These are phyloP conservation scores for Cytospora mali DNA, from an alignment of 2,329 filamentous ascomycete genomes.

Conservation along the genomic window DNA sequence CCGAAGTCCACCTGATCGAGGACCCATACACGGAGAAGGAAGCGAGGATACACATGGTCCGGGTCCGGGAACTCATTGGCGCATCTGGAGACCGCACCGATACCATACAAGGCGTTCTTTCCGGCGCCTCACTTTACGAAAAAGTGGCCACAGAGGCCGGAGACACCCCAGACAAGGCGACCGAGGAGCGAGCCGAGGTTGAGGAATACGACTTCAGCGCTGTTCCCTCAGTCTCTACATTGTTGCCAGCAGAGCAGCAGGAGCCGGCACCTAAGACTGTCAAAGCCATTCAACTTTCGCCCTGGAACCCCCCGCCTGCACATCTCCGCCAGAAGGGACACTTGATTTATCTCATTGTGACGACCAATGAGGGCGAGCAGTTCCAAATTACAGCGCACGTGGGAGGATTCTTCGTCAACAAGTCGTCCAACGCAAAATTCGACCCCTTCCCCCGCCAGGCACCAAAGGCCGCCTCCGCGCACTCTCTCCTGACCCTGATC, in stretches of 20 bases:
- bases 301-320: slow-evolving; percentile 96
- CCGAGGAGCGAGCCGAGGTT: slow-evolving; percentile 45
- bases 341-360: slow-evolving; percentile 84
- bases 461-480: slow-evolving; percentile 77
- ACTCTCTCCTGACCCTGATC: slow-evolving; percentile 84
- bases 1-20: slow-evolving; percentile 80
- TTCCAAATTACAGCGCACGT: slow-evolving; percentile 92
- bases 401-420: slow-evolving; percentile 96
- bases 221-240: slow-evolving; percentile 65
- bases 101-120: slow-evolving; percentile 79
- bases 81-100: slow-evolving; percentile 89
- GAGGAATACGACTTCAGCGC: slow-evolving; percentile 78
- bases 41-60: slow-evolving; percentile 89
- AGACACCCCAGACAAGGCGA: slow-evolving; percentile 50
- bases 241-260: slow-evolving; percentile 69
- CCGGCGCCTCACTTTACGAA: slow-evolving; percentile 87
- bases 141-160: slow-evolving; percentile 59
- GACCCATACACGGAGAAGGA: slow-evolving; percentile 99
- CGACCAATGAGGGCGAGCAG: slow-evolving; percentile 93
- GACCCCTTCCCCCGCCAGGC: slow-evolving; percentile 81
- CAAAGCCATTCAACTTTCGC: slow-evolving; percentile 83
- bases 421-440: slow-evolving; percentile 92
- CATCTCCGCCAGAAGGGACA: slow-evolving; percentile 90
- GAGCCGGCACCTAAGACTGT: slow-evolving; percentile 82
- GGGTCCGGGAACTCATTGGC: slow-evolving; percentile 89